Base-by-base conservation (phyloP, 2,329 filamentous ascomycete species). In the Phialemoniopsis sp. region DNA sequence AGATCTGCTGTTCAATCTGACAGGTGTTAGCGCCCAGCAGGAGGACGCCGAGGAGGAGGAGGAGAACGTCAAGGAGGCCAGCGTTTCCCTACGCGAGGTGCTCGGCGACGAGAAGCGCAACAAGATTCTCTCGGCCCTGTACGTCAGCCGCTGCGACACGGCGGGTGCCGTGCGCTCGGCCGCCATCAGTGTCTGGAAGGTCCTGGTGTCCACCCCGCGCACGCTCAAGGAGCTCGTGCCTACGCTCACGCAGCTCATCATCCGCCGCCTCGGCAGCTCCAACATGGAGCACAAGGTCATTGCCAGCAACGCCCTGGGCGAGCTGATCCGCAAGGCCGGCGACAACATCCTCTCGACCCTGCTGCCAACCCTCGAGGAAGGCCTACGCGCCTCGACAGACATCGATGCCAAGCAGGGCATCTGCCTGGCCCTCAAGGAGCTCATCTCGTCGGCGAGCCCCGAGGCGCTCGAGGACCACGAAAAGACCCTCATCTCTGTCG, bases 241-340 rank as follows among this genome's bases (percentile, higher is more conserved):
- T 33, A 96, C 89, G 2, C 82, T 98, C 44, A 95, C 89, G 6
- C 90, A 96, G 60, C 81, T 98, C 47, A 85, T 98, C 52, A 97
- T 98, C 59, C 82, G 88, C 43, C 87, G 93, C 36, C 78, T 98
- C 51, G 93, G 89, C 46, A 97, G 90, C 60, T 86, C 90, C 34
- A 97, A 96, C 57, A 90, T 95, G 84, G 93, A 98, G 62, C 93
- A 98, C 64, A 97, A 96, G 71, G 86, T 95, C 52, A 98, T 98
- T 71, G 93, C 94, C 49, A 91, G 91, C 60, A 97, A 97, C 61
- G 89, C 93, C 36, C 76, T 98, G 40, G 93, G 93, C 56, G 93
- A 98, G 60, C 80, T 98, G 49, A 97, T 98, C 56, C 85, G 93
- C 55, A 96, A 95, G 65, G 91, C 93, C 55, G 93, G 94, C 45